Conservation (phyloP, 345 rosid species). For the Mangifera indica region DNA sequence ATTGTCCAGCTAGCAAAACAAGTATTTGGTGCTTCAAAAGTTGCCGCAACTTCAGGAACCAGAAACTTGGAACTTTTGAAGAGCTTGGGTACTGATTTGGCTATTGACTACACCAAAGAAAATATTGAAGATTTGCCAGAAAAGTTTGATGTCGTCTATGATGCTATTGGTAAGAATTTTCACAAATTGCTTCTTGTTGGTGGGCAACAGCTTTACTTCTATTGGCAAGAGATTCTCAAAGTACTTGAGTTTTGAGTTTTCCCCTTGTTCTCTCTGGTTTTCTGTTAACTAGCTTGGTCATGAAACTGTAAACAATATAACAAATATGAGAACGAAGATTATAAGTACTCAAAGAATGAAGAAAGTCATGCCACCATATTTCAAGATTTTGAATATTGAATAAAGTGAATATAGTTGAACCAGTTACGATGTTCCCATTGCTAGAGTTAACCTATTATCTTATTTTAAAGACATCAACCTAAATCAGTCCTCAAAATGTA, state of each 20-base stretch:
- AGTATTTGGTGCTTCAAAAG: constrained; percentile 78
- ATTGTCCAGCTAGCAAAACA: constrained; percentile 73
- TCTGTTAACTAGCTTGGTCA: no score
- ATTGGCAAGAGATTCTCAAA: background rate
- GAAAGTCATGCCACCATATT: no score
- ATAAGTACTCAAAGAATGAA: no score
- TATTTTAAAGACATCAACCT: no score
- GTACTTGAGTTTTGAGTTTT: background rate
- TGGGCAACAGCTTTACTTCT: background rate
- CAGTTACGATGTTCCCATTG: no score
- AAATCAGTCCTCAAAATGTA: no score
- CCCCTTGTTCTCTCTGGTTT: background rate
- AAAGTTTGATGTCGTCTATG: constrained; percentile 76
- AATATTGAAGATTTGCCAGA: constrained; percentile 77
- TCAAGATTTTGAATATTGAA: no score
- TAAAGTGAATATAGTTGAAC: no score
- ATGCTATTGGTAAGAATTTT: constrained; percentile 69
- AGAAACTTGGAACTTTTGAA: constrained; percentile 65
- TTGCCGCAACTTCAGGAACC: constrained; percentile 86
- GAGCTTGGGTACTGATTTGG: constrained; percentile 87
- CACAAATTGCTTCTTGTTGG: background rate
- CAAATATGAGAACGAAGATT: no score
- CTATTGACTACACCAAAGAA: constrained; percentile 85
- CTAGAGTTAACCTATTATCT: no score
- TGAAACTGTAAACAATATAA: no score